Evolutionary conservation across 1,284 basidiomycete species (phyloP).

Genomic region (Sanguinoderma infundibulare): DNA sequence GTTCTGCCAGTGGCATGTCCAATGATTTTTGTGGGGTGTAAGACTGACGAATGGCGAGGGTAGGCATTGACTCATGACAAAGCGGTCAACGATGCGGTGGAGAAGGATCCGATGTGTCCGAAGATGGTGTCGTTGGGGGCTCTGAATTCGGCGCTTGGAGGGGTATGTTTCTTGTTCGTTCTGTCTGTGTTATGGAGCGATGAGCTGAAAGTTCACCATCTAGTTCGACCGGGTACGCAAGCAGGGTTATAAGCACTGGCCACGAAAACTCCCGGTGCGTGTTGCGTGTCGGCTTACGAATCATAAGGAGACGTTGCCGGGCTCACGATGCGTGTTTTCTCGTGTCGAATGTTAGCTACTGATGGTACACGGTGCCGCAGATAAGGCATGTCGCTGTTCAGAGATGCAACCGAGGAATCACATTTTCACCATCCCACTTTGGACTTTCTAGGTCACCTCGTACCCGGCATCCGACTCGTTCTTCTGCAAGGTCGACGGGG

Average conservation of each 20-base stretch:
- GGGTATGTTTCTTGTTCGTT: slow-evolving; percentile 37
- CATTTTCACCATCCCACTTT: too few relatives aligned
- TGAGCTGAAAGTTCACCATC: neutral
- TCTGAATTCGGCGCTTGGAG: slow-evolving; percentile 72
- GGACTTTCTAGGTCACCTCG: slow-evolving; percentile 58
- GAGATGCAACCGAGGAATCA: too few relatives aligned
- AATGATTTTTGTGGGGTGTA: too few relatives aligned
- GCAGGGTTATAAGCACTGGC: slow-evolving; percentile 65
- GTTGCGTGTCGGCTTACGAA: neutral
- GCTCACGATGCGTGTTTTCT: neutral
- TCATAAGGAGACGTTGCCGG: too few relatives aligned
- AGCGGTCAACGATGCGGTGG: slow-evolving; percentile 48
- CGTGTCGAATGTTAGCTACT: slow-evolving; percentile 49
- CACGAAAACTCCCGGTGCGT: slow-evolving; percentile 67
- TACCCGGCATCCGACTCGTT: slow-evolving; percentile 61
- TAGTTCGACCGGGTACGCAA: slow-evolving; percentile 59
- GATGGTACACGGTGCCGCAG: slow-evolving; percentile 76
- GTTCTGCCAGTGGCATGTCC: slow-evolving; percentile 11
- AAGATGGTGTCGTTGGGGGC: slow-evolving; percentile 63
- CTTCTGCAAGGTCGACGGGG: slow-evolving; percentile 56
- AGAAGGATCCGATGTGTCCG: slow-evolving; percentile 70
- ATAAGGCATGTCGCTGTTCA: slow-evolving; percentile 48
- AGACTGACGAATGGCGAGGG: neutral
- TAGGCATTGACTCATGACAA: slow-evolving; percentile 64
- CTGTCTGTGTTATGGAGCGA: neutral